Base-by-base conservation (phyloP, 345 rosid genomes). In the Lepidium didymum region DNA sequence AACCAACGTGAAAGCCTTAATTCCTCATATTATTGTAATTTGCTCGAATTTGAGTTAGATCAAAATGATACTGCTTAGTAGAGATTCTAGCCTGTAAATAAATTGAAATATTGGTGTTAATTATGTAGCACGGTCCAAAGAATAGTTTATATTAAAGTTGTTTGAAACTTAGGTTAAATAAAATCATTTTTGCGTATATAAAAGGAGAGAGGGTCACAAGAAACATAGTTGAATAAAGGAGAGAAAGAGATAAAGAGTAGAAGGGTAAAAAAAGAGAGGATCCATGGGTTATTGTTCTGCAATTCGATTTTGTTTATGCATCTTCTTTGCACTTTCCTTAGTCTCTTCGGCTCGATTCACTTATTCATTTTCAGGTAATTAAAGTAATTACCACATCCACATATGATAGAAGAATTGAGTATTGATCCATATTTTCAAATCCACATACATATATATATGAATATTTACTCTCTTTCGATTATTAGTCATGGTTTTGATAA, bases 291-390 rank as follows among this genome's bases (percentile, higher is more conserved):
- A 43, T 67, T 35, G 18, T 74, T 59, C 40, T 52, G 8, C 35
- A 45, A 51, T 74, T 52, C 62, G 56, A 41, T 3, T 74, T 5
- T 64, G 85, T 37, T 45, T 79, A 27, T 74, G 68, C 42, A 56
- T 68, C 42, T 58, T 62, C 49, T 42, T 72, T 60, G 64, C 77
- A 19, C 42, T 80, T 58, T 64, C 75, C 4, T 21, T 72, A 4
- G 37, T 63, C 8, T 78, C 81, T 53, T 73, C 82, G 0, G 74
- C 82, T 37, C 80, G 88, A 19, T 15, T 40, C 78, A 56, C 46
- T 27, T 18, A 64, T 46, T 65, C 82, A 33, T 36, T 62, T 59
- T 62, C 85, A 79, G 87, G 86, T 73, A 57, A 35, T 0, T 43
- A 37, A 25, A 62, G 13, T 16, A 45, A n/a, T 12, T 15, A 16